Evolutionary conservation across 2,329 filamentous ascomycete species (phyloP).

Genomic region (Drechslerella coelobrocha): DNA sequence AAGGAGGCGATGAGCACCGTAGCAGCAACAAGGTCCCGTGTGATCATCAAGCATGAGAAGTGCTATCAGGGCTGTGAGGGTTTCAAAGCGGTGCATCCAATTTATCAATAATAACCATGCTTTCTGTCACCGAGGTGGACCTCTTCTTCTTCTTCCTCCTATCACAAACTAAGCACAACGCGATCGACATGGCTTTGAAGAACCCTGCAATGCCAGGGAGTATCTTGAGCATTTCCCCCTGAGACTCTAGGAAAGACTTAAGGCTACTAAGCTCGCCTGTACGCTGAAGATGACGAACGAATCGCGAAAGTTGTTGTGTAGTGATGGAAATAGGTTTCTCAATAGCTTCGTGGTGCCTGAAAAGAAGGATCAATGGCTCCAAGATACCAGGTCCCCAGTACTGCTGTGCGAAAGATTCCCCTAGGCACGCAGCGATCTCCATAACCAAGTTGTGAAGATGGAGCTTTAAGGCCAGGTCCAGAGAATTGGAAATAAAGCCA

Average conservation of each 20-base stretch:
- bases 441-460: neutral
- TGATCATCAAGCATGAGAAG: too few species aligned
- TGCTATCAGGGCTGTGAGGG: too few species aligned
- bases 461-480: neutral
- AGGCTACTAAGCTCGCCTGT: neutral
- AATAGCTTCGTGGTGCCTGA: neutral
- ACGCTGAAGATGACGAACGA: neutral
- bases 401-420: neutral
- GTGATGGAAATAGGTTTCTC: neutral
- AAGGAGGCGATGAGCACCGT: too few species aligned
- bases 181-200: slow-evolving; percentile 22
- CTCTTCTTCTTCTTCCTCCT: neutral
- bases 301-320: neutral
- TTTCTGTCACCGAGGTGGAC: neutral
- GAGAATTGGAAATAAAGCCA: neutral
- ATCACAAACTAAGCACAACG: slow-evolving; percentile 10
- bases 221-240: neutral
- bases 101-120: slow-evolving; percentile 2
- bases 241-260: neutral
- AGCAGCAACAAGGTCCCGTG: too few species aligned
- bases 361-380: neutral
- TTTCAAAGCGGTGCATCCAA: neutral
- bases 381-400: slow-evolving; percentile 1
- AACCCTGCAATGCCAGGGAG: neutral
- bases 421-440: slow-evolving; percentile 11